Conservation (phyloP, 352 stramenopile genomes). For the Phytophthora pseudosyringae region DNA sequence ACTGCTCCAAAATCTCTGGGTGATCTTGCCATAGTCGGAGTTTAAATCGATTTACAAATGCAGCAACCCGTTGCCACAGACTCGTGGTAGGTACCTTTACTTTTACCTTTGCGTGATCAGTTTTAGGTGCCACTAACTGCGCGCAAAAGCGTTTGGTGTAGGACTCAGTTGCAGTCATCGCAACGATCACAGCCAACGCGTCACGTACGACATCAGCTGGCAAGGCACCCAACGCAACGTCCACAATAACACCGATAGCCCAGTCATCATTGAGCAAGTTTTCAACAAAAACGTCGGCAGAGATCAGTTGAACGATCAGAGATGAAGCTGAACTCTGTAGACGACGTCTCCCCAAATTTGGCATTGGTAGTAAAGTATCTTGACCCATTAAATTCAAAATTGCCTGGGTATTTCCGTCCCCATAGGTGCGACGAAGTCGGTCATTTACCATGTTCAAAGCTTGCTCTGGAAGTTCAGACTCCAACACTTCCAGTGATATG, state of each 20-base stretch:
- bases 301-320: slow-evolving; percentile 22
- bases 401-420: slow-evolving; percentile 6
- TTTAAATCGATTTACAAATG: slow-evolving; percentile 26
- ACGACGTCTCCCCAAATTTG: background rate
- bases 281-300: slow-evolving; percentile 19
- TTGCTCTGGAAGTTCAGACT: slow-evolving; percentile 16
- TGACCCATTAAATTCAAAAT: slow-evolving; percentile 8
- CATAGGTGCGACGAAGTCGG: slow-evolving; percentile 8
- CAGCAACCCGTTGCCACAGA: background rate
- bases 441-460: slow-evolving; percentile 10
- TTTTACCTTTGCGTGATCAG: background rate
- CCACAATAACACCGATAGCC: slow-evolving; percentile 19
- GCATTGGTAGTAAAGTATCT: background rate
- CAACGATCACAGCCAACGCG: slow-evolving; percentile 13
- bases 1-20: slow-evolving; percentile 18
- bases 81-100: background rate
- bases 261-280: slow-evolving; percentile 23
- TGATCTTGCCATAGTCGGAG: slow-evolving; percentile 20
- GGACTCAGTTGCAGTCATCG: slow-evolving; percentile 14
- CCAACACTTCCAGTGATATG: slow-evolving; percentile 15
- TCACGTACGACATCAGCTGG: slow-evolving; percentile 18
- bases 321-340: slow-evolving; percentile 21
- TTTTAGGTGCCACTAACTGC: background rate
- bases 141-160: slow-evolving; percentile 25
- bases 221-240: slow-evolving; percentile 19